These are phyloP conservation scores for Zygoascus hellenicus DNA, from an alignment of 1,139 yeast species.

Conservation along the genomic window DNA sequence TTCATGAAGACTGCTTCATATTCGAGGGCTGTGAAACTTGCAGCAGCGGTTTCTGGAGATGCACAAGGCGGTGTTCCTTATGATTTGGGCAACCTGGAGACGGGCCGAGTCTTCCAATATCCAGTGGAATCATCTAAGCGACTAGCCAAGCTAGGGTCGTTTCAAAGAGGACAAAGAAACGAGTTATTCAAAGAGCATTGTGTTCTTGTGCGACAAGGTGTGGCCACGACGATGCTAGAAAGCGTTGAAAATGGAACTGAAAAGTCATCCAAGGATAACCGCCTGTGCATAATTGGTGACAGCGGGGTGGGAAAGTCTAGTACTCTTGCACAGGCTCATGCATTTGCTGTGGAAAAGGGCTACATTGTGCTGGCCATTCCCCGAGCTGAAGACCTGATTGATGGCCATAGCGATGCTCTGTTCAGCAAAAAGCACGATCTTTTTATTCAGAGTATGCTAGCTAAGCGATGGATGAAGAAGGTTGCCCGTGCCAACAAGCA, in stretches of 20 bases:
- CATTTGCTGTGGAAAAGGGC: conserved; percentile 49
- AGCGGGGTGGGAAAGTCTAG: conserved; percentile 80
- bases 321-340: conserved; percentile 64
- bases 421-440: conserved; percentile 44
- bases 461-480: conserved; percentile 55
- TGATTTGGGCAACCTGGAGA: conserved; percentile 16
- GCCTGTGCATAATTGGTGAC: conserved; percentile 60
- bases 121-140: conserved; percentile 20
- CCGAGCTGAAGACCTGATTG: conserved; percentile 52
- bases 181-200: conserved; percentile 46
- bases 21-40: conserved; percentile 22
- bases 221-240: conserved; percentile 32
- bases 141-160: conserved; percentile 40
- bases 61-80: conserved; percentile 14
- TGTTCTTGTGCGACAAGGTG: conserved; percentile 37
- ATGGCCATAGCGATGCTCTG: conserved; percentile 69
- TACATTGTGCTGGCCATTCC: conserved; percentile 62
- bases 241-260: conserved; percentile 26
- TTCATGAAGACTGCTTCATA: conserved; percentile 31
- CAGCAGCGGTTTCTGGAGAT: conserved; percentile 21
- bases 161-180: conserved; percentile 46
- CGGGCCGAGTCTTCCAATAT: conserved; percentile 20
- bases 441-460: conserved; percentile 78
- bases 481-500: conserved; percentile 52
- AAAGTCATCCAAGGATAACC: conserved; percentile 40